Evolutionary conservation across 805 yeast species (phyloP).

Genomic region (Candida endomychidarum): DNA sequence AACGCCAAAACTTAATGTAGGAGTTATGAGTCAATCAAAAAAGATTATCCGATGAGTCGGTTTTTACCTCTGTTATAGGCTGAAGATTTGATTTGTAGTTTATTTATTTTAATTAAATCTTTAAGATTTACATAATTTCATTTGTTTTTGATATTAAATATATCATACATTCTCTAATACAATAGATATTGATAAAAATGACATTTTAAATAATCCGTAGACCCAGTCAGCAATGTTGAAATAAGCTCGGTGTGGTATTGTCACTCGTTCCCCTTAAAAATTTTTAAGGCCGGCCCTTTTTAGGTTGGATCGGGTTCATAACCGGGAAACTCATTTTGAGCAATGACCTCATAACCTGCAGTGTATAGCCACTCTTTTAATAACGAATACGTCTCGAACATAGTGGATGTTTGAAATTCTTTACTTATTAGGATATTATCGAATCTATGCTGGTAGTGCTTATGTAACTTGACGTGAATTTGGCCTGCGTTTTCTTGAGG

Average conservation of each 20-base stretch:
- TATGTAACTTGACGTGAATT: too few species aligned
- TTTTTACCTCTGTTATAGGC: conserved; percentile 1
- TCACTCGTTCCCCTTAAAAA: conserved; percentile 6
- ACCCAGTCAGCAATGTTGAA: not conserved
- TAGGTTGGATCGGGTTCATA: not conserved
- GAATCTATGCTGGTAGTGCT: too few species aligned
- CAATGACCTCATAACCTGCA: conserved; percentile 8
- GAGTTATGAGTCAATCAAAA: conserved; percentile 9
- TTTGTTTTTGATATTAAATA: too few species aligned
- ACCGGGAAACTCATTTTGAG: not conserved
- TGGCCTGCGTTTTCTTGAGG: too few species aligned
- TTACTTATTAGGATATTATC: too few species aligned
- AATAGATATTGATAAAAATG: too few species aligned
- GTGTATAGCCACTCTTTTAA: conserved; percentile 4
- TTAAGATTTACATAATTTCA: too few species aligned
- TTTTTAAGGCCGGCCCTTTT: not conserved
- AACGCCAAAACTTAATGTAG: conserved; percentile 8
- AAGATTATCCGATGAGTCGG: conserved; percentile 3
- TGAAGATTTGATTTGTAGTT: not conserved
- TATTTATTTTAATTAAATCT: too few species aligned
- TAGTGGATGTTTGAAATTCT: not conserved
- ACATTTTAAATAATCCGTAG: too few species aligned
- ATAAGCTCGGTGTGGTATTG: not conserved
- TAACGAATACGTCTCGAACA: not conserved
- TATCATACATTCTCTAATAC: too few species aligned